phyloP scores from a whole-genome alignment of 1,139 yeast species.

The Yamadazyma oceani region DNA sequence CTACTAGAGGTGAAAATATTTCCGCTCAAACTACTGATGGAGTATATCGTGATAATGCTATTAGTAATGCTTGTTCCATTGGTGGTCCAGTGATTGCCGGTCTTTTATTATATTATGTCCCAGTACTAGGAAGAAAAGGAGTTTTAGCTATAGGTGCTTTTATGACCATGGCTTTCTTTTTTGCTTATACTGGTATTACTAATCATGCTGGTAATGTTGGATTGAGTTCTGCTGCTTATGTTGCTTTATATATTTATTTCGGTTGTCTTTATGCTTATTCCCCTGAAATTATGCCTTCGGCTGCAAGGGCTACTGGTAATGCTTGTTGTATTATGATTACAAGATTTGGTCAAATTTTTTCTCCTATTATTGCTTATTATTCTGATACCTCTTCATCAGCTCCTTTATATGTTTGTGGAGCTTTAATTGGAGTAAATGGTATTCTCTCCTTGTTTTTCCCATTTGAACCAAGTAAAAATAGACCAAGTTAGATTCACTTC shows the following conservation, averaged over 20 bases:
- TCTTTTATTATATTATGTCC: constrained; percentile 23
- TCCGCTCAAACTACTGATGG: constrained; percentile 26
- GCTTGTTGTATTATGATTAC: constrained; percentile 31
- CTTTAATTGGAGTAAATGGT: constrained; percentile 31
- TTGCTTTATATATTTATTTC: constrained; percentile 32
- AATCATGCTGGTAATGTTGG: constrained; percentile 30
- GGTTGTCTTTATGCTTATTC: constrained; percentile 35
- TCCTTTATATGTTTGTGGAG: constrained; percentile 39
- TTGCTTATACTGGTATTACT: constrained; percentile 34
- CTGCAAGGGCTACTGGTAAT: constrained; percentile 37
- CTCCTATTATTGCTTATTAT: constrained; percentile 32
- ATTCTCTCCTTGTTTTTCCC: constrained; percentile 30
- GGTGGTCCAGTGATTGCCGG: constrained; percentile 38
- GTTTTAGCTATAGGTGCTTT: constrained; percentile 35
- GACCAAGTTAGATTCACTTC: constrained; percentile 18
- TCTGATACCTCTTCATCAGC: constrained; percentile 27
- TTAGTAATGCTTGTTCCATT: constrained; percentile 28
- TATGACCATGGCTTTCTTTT: constrained; percentile 32
- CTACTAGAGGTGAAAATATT: constrained; percentile 40
- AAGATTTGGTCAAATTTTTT: constrained; percentile 29
- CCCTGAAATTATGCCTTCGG: constrained; percentile 36
- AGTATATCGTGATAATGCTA: constrained; percentile 32
- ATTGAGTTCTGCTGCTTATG: constrained; percentile 29
- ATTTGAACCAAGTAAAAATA: constrained; percentile 33
- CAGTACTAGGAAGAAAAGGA: constrained; percentile 33